phyloP scores from a whole-genome alignment of 176 grass and related monocot species.

The Carex pumila region DNA sequence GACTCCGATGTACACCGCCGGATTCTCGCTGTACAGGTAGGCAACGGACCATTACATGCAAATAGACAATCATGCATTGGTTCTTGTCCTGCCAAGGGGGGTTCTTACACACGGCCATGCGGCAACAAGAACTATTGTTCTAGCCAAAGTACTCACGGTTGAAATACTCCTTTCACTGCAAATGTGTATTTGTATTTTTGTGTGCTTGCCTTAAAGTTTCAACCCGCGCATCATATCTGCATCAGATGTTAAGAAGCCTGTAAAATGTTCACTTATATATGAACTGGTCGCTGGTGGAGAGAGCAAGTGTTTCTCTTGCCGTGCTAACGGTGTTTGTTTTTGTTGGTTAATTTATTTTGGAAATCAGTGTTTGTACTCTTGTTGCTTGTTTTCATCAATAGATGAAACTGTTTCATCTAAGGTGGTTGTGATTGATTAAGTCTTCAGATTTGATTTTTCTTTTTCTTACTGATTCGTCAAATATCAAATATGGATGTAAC shows the following conservation, averaged over 20 bases:
- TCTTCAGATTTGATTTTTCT: too few relatives aligned
- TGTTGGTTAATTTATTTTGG: neutral
- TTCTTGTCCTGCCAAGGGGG: neutral
- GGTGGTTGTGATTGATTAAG: too few relatives aligned
- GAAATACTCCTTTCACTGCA: neutral
- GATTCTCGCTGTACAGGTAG: neutral
- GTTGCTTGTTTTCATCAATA: neutral
- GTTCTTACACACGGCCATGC: neutral
- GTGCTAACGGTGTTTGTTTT: too few relatives aligned
- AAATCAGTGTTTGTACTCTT: neutral
- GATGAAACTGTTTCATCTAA: too few relatives aligned
- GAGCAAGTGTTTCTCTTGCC: neutral
- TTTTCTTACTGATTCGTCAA: too few relatives aligned
- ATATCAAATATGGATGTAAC: too few relatives aligned
- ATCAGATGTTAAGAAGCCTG: neutral
- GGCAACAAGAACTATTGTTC: fast-evolving
- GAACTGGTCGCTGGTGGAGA: neutral
- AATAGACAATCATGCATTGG: neutral
- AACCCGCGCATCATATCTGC: neutral
- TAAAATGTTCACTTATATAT: neutral
- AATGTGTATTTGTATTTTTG: neutral
- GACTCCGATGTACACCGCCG: neutral
- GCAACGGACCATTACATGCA: neutral
- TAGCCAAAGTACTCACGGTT: neutral
- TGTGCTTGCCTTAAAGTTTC: neutral